Evolutionary conservation across 768 basidiomycete species (phyloP).

Genomic region (Naematelia aurantialba): DNA sequence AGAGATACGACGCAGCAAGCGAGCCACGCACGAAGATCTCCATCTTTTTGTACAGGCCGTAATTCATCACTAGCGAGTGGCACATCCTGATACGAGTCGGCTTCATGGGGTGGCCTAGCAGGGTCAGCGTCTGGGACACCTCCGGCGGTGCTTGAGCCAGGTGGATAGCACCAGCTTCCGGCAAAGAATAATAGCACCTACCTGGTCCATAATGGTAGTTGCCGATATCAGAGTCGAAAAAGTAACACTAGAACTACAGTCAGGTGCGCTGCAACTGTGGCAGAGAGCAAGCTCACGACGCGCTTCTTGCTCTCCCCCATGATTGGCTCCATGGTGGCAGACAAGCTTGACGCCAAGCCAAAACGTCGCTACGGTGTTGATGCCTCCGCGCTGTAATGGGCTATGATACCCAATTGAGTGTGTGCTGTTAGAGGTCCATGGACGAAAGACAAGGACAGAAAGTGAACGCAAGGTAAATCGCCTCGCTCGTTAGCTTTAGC

Average conservation of each 20-base stretch:
- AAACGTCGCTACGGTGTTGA: conserved; percentile 6
- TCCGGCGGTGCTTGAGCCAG: no score
- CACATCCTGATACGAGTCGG: conserved; percentile 99
- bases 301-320: conserved; percentile 80
- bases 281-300: conserved; percentile 62
- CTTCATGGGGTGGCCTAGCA: conserved; percentile 88
- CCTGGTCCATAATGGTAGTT: conserved; percentile 94
- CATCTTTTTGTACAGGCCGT: conserved; percentile 99
- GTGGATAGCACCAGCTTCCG: background rate
- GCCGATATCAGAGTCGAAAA: conserved; percentile 98
- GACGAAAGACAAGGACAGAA: background rate
- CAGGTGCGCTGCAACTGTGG: background rate
- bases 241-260: conserved; percentile 70
- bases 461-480: background rate
- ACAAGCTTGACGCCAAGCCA: background rate
- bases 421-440: background rate
- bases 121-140: background rate
- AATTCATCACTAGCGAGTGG: conserved; percentile 99
- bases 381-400: background rate
- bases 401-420: background rate
- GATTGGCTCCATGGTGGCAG: conserved; percentile 57
- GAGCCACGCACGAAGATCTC: conserved; percentile 84
- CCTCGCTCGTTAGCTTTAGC: background rate
- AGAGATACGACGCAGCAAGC: background rate
- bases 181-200: conserved; percentile 11